Conservation (phyloP, 2,329 filamentous ascomycete species). For the Parastagonospora avenae region DNA sequence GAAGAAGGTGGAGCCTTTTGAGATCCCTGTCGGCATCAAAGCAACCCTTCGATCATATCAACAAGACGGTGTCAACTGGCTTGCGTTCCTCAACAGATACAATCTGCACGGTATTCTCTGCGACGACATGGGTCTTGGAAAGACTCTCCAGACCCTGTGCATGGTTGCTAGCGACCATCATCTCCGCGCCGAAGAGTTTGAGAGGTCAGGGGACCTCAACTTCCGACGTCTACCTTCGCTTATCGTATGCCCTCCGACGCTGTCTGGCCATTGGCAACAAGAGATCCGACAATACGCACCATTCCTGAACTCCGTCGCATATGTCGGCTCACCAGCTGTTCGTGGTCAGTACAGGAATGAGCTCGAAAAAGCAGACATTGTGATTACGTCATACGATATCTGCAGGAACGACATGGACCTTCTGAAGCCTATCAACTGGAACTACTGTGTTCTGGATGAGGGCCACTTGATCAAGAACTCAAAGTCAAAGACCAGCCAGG, state of each 20-base stretch:
- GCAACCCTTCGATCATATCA: conserved; percentile 96
- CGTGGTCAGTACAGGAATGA: conserved; percentile 71
- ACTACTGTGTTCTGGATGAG: conserved; percentile 96
- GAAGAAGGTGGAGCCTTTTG: conserved; percentile 93
- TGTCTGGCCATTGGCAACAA: conserved; percentile 98
- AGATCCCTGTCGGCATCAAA: conserved; percentile 95
- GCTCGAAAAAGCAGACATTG: conserved; percentile 82
- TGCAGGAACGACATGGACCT: conserved; percentile 94
- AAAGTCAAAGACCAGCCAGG: conserved; percentile 91
- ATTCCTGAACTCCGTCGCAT: conserved; percentile 86
- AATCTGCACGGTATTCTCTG: conserved; percentile 98
- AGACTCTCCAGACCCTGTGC: conserved; percentile 95
- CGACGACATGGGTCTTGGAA: conserved; percentile 98
- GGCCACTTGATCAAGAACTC: conserved; percentile 99
- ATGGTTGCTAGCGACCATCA: conserved; percentile 99
- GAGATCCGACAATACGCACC: conserved; percentile 95
- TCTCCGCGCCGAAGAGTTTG: conserved; percentile 86
- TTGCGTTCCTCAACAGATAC: conserved; percentile 96
- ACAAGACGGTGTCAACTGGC: conserved; percentile 98
- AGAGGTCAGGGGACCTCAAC: conserved; percentile 79
- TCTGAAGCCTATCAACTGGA: conserved; percentile 85
- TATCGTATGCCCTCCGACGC: conserved; percentile 92
- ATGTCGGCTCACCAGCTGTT: conserved; percentile 86
- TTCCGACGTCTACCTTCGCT: conserved; percentile 82
- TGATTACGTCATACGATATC: conserved; percentile 97